These are phyloP conservation scores for Ilyonectria mors-panacis DNA, from an alignment of 2,329 filamentous ascomycete genomes.

Conservation along the genomic window DNA sequence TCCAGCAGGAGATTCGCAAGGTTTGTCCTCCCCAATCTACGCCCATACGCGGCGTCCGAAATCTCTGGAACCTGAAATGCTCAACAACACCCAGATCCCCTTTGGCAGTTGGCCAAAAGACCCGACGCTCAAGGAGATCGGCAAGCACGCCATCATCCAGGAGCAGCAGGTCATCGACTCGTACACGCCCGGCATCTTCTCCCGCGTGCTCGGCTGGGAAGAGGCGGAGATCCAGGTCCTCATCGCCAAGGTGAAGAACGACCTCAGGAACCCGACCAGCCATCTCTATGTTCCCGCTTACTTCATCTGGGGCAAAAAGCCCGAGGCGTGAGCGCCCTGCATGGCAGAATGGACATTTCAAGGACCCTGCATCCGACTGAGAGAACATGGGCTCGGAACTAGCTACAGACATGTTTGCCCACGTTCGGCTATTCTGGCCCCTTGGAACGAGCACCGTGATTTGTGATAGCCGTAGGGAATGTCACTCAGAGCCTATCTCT, in stretches of 20 bases:
- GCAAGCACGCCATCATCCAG: slow-evolving; percentile 5
- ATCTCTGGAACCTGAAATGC: not conserved
- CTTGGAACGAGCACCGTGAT: too few relatives aligned
- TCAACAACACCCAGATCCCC: not conserved
- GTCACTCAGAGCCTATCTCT: too few relatives aligned
- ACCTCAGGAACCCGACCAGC: slow-evolving; percentile 6
- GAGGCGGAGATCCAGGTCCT: slow-evolving; percentile 5
- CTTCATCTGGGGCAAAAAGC: slow-evolving; percentile 10
- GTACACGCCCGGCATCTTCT: slow-evolving; percentile 13
- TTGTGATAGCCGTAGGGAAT: too few relatives aligned
- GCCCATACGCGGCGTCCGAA: too few relatives aligned
- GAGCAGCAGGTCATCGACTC: slow-evolving; percentile 9
- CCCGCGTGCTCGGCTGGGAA: slow-evolving; percentile 4
- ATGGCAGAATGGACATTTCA: not conserved
- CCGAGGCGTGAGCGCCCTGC: not conserved
- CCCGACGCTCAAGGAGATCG: slow-evolving; percentile 13
- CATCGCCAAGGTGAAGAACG: slow-evolving; percentile 17
- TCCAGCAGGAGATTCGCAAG: not conserved
- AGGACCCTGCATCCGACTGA: too few relatives aligned
- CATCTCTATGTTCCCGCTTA: slow-evolving; percentile 13
- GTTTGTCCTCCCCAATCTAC: not conserved
- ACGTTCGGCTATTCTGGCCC: too few relatives aligned
- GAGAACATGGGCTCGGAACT: too few relatives aligned
- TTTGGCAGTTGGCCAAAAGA: slow-evolving; percentile 12
- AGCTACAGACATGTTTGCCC: too few relatives aligned